Conservation (phyloP, 441 rosid genomes). For the Gossypium davidsonii region DNA sequence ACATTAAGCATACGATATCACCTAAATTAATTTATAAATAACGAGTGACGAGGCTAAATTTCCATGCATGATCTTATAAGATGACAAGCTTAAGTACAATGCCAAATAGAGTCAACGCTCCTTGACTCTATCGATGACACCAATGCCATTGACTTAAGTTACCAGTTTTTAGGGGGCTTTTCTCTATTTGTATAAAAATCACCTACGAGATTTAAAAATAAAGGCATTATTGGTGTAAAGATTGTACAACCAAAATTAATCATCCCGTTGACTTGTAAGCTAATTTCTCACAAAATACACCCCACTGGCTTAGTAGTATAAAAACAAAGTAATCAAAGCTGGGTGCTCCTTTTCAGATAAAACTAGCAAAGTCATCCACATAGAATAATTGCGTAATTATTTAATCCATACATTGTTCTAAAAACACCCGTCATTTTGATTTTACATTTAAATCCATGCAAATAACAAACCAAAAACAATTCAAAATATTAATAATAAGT, state of each 20-base stretch:
- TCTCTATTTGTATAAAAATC: neutral
- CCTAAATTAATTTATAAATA: too few species aligned
- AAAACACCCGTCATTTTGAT: too few species aligned
- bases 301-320: neutral
- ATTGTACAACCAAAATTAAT: neutral
- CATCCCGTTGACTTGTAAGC: slow-evolving; percentile 15
- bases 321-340: neutral
- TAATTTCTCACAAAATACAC: neutral
- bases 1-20: too few species aligned
- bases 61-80: neutral
- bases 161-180: neutral
- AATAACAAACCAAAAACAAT: too few species aligned
- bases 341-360: neutral
- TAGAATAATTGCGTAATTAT: slow-evolving; percentile 13
- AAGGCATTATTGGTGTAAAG: neutral
- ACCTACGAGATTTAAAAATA: neutral
- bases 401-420: neutral
- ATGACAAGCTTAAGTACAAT: neutral
- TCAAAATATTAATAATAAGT: too few species aligned
- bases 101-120: neutral
- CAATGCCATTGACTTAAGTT: neutral
- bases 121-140: neutral
- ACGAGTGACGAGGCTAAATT: neutral
- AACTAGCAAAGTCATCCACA: neutral
- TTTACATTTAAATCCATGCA: too few species aligned